phyloP scores from a whole-genome alignment of 2,329 filamentous ascomycete species.

The Dactylonectria macrodidyma region DNA sequence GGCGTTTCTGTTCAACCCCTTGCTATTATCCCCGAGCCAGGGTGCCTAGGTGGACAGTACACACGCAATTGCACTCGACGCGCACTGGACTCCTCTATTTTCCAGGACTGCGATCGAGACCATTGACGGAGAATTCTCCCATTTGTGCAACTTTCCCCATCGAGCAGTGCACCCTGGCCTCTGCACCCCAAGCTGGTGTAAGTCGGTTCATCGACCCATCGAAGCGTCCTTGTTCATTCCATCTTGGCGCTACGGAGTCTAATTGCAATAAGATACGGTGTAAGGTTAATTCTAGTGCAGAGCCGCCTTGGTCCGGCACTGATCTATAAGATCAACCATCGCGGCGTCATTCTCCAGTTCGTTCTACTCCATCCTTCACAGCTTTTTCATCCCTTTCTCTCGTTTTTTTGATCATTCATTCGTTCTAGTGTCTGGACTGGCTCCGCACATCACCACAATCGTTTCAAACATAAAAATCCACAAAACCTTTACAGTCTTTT shows the following conservation, averaged over 20 bases:
- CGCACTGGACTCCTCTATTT: slow-evolving; percentile 13
- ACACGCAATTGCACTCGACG: slow-evolving; percentile 14
- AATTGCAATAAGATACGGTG: neutral
- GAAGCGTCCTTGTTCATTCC: slow-evolving; percentile 17
- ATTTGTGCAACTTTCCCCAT: slow-evolving; percentile 41
- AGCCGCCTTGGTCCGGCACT: slow-evolving; percentile 14
- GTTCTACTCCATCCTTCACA: slow-evolving; percentile 33
- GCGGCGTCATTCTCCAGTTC: neutral
- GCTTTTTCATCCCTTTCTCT: slow-evolving; percentile 20
- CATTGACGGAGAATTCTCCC: slow-evolving; percentile 40
- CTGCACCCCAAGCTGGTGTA: slow-evolving; percentile 1
- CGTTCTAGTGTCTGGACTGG: slow-evolving; percentile 36
- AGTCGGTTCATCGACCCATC: slow-evolving; percentile 29
- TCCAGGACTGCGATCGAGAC: slow-evolving; percentile 7
- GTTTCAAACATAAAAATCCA: neutral
- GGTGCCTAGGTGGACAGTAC: neutral
- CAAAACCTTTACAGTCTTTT: slow-evolving; percentile 10
- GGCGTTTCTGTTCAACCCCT: too few species aligned
- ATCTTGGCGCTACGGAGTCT: slow-evolving; percentile 6
- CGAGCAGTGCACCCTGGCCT: neutral
- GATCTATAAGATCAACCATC: slow-evolving; percentile 36
- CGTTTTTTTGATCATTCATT: slow-evolving; percentile 37
- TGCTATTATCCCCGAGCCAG: neutral
- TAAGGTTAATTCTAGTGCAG: neutral
- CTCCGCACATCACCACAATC: slow-evolving; percentile 29